A percentile compares a stretch with the other conserved stretches of the same genome.
phyloP scores from a whole-genome alignment of 352 stramenopile species.

The Phytophthora palmivora region DNA sequence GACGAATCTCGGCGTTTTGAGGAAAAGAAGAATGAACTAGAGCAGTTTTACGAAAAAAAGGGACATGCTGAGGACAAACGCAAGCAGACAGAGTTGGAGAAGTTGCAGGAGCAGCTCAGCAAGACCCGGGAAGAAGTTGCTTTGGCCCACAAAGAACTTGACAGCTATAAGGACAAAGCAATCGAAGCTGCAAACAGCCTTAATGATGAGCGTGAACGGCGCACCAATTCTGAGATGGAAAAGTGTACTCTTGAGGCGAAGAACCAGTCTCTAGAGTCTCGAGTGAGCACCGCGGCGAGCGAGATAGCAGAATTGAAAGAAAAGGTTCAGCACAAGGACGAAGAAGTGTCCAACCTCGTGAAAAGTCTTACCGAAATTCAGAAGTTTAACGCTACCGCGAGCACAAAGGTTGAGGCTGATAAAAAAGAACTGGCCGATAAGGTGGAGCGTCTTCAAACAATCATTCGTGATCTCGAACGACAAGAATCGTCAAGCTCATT shows the following conservation, averaged over 20 bases:
- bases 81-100: constrained; percentile 62
- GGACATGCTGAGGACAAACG: constrained; percentile 57
- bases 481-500: constrained; percentile 53
- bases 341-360: constrained; percentile 70
- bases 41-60: constrained; percentile 70
- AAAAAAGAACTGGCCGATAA: constrained; percentile 75
- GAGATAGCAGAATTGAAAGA: constrained; percentile 62
- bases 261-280: constrained; percentile 60
- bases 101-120: constrained; percentile 56
- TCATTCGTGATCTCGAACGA: constrained; percentile 57
- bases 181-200: constrained; percentile 52
- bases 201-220: constrained; percentile 60
- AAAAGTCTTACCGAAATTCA: constrained; percentile 81
- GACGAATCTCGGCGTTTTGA: constrained; percentile 65
- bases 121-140: constrained; percentile 61
- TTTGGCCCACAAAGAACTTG: constrained; percentile 53
- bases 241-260: constrained; percentile 70
- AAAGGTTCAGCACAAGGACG: constrained; percentile 72
- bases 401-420: constrained; percentile 67
- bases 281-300: constrained; percentile 35
- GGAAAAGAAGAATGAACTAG: constrained; percentile 71
- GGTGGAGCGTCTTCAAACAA: constrained; percentile 58
- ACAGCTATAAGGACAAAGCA: constrained; percentile 53
- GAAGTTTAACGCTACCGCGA: constrained; percentile 71
- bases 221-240: constrained; percentile 63